Conservation (phyloP, 2,329 filamentous ascomycete species). For the Endoconidiophora polonica region DNA sequence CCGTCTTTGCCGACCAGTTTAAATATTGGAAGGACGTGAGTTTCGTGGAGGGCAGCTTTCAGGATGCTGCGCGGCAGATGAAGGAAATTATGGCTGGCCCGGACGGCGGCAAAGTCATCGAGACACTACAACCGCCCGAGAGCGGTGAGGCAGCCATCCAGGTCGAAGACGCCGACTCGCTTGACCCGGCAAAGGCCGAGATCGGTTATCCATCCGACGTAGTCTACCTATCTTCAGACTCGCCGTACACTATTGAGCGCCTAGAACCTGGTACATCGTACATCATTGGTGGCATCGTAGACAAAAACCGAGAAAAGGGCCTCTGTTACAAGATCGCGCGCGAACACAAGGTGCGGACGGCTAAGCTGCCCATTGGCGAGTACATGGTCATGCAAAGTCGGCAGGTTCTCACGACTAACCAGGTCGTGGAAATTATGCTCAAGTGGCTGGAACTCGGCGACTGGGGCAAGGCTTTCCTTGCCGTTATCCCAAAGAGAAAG, state of each 20-base stretch:
- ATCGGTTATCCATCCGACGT: conserved; percentile 28
- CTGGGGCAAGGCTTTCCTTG: conserved; percentile 79
- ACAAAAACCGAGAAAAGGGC: conserved; percentile 91
- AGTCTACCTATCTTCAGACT: conserved; percentile 84
- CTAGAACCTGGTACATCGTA: conserved; percentile 82
- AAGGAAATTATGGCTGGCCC: conserved; percentile 47
- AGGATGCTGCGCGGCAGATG: conserved; percentile 48
- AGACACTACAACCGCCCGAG: conserved; percentile 32
- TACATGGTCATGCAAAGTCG: conserved; percentile 83
- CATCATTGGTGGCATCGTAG: conserved; percentile 84
- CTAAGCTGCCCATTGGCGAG: conserved; percentile 85
- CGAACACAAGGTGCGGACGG: conserved; percentile 64
- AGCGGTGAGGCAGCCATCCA: conserved; percentile 11
- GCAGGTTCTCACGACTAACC: conserved; percentile 79
- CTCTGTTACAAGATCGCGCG: conserved; percentile 74
- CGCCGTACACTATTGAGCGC: conserved; percentile 64
- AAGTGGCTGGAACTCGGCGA: conserved; percentile 79
- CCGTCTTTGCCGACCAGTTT: conserved; percentile 52
- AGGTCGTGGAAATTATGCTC: conserved; percentile 93
- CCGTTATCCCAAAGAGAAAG: conserved; percentile 81
- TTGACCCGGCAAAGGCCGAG: conserved; percentile 21
- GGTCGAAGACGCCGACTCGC: conserved; percentile 16
- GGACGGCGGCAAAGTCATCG: conserved; percentile 39
- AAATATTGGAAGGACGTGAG: conserved; percentile 62
- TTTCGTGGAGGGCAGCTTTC: conserved; percentile 60